A percentile compares a stretch with the other conserved stretches of the same genome.
Conservation (phyloP, 208 protist genomes). For the Entamoeba dispar region DNA sequence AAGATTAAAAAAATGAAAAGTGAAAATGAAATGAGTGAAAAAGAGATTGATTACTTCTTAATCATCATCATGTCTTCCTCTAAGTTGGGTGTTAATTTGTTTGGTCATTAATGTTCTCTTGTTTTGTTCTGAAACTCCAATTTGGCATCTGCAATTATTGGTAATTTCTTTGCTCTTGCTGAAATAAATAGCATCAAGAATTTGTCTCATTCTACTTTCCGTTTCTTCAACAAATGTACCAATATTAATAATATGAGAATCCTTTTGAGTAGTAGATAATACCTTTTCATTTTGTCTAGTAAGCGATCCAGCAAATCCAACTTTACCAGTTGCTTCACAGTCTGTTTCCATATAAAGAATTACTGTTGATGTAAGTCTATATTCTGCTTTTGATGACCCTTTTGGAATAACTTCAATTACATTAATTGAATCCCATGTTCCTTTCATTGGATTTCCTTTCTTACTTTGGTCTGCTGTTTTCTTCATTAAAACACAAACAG, state of each 20-base stretch:
- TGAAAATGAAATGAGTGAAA: no score
- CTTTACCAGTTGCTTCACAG: not conserved
- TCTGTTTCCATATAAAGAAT: not conserved
- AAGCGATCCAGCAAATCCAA: not conserved
- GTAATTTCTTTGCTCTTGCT: not conserved
- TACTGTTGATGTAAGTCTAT: not conserved
- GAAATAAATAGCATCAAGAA: not conserved
- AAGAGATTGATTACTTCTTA: no score
- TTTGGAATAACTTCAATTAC: not conserved
- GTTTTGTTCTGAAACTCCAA: not conserved
- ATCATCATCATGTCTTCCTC: not conserved
- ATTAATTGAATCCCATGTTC: constrained; percentile 1
- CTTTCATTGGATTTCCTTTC: not conserved
- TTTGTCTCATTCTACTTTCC: not conserved
- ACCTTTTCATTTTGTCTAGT: not conserved
- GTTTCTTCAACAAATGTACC: not conserved
- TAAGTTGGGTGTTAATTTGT: not conserved
- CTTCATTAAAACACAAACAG: not conserved
- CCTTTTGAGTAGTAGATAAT: not conserved
- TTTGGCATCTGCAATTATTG: not conserved
- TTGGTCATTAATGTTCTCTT: not conserved
- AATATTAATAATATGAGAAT: not conserved
- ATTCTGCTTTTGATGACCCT: not conserved
- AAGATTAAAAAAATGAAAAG: no score
- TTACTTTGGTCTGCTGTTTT: not conserved